phyloP scores from a whole-genome alignment of 345 rosid genomes.

The Laguncularia racemosa region DNA sequence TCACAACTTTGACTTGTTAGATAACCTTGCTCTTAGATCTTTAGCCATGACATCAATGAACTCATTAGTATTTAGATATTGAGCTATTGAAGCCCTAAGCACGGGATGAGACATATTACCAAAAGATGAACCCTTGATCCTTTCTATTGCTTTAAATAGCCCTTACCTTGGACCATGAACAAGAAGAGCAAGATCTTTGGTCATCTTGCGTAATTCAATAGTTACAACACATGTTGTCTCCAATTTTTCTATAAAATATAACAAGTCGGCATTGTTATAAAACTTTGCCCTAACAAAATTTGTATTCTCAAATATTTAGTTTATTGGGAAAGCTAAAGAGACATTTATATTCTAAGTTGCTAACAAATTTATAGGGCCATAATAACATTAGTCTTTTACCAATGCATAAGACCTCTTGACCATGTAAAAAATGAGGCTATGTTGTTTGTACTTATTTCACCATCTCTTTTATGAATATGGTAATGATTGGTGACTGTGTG shows the following conservation, averaged over 20 bases:
- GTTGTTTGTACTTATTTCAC: constrained; percentile 88
- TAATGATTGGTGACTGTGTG: constrained; percentile 83
- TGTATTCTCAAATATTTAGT: not conserved
- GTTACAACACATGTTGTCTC: constrained; percentile 54
- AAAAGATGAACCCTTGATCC: too few species aligned
- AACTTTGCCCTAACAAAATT: constrained; percentile 58
- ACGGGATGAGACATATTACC: too few species aligned
- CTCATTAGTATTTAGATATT: too few species aligned
- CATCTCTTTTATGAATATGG: constrained; percentile 80
- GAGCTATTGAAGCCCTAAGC: too few species aligned
- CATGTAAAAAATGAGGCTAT: constrained; percentile 87
- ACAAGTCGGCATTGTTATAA: constrained; percentile 49
- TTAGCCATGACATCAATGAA: too few species aligned
- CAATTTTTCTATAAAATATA: constrained; percentile 64
- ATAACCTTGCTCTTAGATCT: too few species aligned
- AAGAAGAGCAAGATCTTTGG: too few species aligned
- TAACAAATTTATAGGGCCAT: not conserved
- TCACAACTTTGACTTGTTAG: too few species aligned
- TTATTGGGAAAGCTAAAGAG: too few species aligned
- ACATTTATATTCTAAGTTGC: not conserved
- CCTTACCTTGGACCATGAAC: too few species aligned
- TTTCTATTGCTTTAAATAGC: too few species aligned
- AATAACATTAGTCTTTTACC: constrained; percentile 22
- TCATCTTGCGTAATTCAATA: too few species aligned
- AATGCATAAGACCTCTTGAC: constrained; percentile 80